Evolutionary conservation across 306 rosid species (phyloP).

Genomic region (Medicago ruthenica): DNA sequence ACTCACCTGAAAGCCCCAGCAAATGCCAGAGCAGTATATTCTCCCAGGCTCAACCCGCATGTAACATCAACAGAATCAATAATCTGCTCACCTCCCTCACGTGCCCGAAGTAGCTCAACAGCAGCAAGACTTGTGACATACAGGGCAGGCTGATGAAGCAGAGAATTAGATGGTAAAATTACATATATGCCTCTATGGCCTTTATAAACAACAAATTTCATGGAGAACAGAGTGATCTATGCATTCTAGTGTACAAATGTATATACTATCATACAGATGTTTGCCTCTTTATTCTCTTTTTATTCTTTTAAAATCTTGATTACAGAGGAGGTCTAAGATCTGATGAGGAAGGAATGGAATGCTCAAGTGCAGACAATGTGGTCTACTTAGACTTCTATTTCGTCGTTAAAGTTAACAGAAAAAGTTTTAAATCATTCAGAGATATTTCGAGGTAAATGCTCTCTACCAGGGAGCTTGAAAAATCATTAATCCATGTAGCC

Average conservation of each 20-base stretch:
- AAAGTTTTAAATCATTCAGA: not conserved
- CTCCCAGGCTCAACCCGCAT: conserved; percentile 96
- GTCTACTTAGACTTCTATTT: not conserved
- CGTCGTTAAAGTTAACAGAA: conserved; percentile 1
- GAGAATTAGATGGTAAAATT: conserved; percentile 36
- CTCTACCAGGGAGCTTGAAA: not conserved
- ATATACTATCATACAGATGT: not conserved
- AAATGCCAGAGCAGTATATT: conserved; percentile 94
- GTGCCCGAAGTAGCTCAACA: conserved; percentile 84
- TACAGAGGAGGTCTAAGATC: not conserved
- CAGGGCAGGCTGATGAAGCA: conserved; percentile 89
- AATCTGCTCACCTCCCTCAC: conserved; percentile 91
- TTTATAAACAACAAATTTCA: conserved; percentile 27
- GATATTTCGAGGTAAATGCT: not conserved
- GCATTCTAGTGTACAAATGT: conserved; percentile 10
- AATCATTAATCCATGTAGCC: conserved; percentile 3
- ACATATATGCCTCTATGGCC: not conserved
- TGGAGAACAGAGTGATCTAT: conserved; percentile 1
- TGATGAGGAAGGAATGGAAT: conserved; percentile 15
- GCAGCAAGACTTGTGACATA: conserved; percentile 98
- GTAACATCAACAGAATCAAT: conserved; percentile 94
- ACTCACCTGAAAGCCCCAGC: conserved; percentile 92
- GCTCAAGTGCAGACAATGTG: not conserved
- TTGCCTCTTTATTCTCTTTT: not conserved
- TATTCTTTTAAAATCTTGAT: conserved; percentile 11